Conservation (phyloP, 179 eudicot genomes). For the Spinacia oleracea region DNA sequence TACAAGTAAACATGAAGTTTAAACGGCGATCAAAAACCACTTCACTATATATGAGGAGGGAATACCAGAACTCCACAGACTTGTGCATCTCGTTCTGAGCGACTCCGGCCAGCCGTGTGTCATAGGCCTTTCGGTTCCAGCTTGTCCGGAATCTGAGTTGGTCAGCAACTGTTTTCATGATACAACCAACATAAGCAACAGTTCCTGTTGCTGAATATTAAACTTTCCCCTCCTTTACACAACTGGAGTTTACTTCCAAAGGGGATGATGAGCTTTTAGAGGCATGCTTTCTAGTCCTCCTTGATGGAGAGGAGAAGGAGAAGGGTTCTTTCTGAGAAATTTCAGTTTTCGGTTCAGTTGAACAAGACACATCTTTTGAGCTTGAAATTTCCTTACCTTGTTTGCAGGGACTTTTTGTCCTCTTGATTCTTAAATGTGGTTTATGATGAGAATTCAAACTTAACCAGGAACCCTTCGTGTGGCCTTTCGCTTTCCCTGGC, state of each 20-base stretch:
- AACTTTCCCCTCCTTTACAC: conserved; percentile 27
- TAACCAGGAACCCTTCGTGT: conserved; percentile 35
- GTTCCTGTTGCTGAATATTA: background rate
- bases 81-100: background rate
- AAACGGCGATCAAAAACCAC: background rate
- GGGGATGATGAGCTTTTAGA: conserved; percentile 20
- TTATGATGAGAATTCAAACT: conserved; percentile 37
- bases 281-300: conserved; percentile 25
- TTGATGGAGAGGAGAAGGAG: conserved; percentile 11
- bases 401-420: conserved; percentile 7
- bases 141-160: background rate
- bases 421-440: conserved; percentile 16
- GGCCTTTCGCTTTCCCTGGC: conserved; percentile 24
- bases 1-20: background rate
- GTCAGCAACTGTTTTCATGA: background rate
- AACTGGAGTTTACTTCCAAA: conserved; percentile 16
- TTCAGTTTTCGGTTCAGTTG: conserved; percentile 8
- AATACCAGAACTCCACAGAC: conserved; percentile 9
- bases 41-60: background rate
- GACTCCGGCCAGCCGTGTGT: background rate
- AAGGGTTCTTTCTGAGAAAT: conserved; percentile 18
- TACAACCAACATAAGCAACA: conserved; percentile 11
- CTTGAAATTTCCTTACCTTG: conserved; percentile 3
- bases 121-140: background rate
- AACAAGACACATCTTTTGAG: conserved; percentile 16